A percentile compares a stretch with the other conserved stretches of the same genome.
Conservation (phyloP, 73 alveolate species). For the Tetrahymena thermophila region DNA sequence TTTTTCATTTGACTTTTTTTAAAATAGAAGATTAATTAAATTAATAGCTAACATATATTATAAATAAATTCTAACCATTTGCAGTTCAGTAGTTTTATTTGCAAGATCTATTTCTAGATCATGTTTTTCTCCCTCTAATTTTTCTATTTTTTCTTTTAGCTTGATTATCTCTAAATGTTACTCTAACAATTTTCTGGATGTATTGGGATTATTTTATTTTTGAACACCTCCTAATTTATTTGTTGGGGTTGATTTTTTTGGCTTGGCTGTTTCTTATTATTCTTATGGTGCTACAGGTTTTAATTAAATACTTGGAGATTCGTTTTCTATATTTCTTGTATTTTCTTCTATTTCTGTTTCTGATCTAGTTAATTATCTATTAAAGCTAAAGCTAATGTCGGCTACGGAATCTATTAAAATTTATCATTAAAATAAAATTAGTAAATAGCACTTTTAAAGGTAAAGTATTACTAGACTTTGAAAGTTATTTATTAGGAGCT, state of each 20-base stretch:
- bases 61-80: not conserved
- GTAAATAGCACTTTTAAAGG: not conserved
- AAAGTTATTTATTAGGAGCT: not conserved
- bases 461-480: not conserved
- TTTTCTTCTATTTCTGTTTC: not conserved
- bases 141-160: not conserved
- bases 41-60: not conserved
- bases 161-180: not conserved
- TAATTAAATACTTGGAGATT: not conserved
- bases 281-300: not conserved
- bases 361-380: not conserved
- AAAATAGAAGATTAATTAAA: not conserved
- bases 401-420: not conserved
- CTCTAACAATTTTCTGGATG: not conserved
- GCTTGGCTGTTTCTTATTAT: not conserved
- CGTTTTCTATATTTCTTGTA: not conserved
- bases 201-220: not conserved
- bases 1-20: not conserved
- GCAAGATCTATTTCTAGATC: not conserved
- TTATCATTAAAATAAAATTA: not conserved
- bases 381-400: not conserved
- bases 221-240: not conserved
- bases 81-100: not conserved
- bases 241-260: not conserved
- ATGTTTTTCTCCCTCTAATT: not conserved